phyloP scores from a whole-genome alignment of 129 eudicot genomes.

The Kitagawia praeruptora region DNA sequence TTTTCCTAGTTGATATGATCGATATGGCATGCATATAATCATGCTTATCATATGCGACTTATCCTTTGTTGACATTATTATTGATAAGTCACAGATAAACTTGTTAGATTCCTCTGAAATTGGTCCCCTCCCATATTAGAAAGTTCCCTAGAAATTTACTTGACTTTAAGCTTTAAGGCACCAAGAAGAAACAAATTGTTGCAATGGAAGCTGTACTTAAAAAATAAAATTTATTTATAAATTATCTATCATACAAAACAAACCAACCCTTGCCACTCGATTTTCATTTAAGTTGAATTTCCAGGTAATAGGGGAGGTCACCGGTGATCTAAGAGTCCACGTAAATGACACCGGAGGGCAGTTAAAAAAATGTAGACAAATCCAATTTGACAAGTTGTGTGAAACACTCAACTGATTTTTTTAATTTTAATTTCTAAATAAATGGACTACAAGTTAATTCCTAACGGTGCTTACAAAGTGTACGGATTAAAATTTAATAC shows the following conservation, averaged over 20 bases:
- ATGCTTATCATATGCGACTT: too few relatives aligned
- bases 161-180: neutral
- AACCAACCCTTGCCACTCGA: too few relatives aligned
- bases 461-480: neutral
- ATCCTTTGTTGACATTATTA: neutral
- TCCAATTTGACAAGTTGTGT: neutral
- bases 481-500: neutral
- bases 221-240: too few relatives aligned
- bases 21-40: too few relatives aligned
- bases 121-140: neutral
- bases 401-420: neutral
- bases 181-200: neutral
- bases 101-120: neutral
- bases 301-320: neutral
- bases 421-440: neutral
- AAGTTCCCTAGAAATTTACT: constrained; percentile 1
- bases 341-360: neutral
- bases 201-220: too few relatives aligned
- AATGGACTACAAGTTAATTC: neutral
- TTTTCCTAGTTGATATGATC: too few relatives aligned
- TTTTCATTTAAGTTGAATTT: too few relatives aligned
- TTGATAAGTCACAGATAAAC: neutral
- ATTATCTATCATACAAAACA: too few relatives aligned
- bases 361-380: neutral
- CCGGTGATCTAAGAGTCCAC: neutral